Evolutionary conservation across 2,329 filamentous ascomycete genomes (phyloP), one percentile per base, ranked within the genome.

Genomic region (Zopfia rhizophila): DNA sequence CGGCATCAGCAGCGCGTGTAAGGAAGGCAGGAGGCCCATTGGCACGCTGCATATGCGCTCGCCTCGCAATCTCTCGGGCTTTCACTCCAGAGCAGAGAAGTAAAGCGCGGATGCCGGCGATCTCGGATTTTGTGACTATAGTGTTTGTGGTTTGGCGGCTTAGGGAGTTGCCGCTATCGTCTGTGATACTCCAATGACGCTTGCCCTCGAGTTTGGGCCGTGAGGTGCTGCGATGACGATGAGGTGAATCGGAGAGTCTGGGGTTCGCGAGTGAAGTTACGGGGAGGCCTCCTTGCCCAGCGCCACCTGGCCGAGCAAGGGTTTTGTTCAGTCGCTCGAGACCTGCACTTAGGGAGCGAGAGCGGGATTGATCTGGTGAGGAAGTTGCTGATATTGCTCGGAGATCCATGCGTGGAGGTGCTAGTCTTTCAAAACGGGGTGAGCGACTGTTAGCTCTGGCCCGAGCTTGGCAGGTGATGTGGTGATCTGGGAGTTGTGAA

Each of bases 21-120:
- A 77, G 69, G 31, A 74, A 74, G 3, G 51, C 39, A 1, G 69
- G 56, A 3, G 66, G 56, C 16, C 67, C 38, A 32, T 56, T 48
- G 3, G 61, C 50, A 11, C 68, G 68, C 0, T 66, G 53, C 24
- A 78, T 77, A 31, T 86, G 73, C 3, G 88, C 85, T 33, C 87
- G 83, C 3, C 85, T 82, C 19, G 80, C 79, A 42, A 97, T 89
- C 63, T 94, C 90, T 61, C 86, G 86, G 0, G 93, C 92, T 73
- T 95, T 96, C 63, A 97, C 86, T n/a, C 91, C 92, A 0, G 91
- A 90, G 53, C 87, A 89, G 16, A 96, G 78, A 28, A 96, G 82
- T 7, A 95, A 78, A 1, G 90, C 83, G 45, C 85, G 82, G 2
- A 92, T 80, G n/a, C 91, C 86, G 12, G 89, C 88, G 40, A 96